Conservation (phyloP, 148 eudicot genomes). For the Nyssa sinensis region DNA sequence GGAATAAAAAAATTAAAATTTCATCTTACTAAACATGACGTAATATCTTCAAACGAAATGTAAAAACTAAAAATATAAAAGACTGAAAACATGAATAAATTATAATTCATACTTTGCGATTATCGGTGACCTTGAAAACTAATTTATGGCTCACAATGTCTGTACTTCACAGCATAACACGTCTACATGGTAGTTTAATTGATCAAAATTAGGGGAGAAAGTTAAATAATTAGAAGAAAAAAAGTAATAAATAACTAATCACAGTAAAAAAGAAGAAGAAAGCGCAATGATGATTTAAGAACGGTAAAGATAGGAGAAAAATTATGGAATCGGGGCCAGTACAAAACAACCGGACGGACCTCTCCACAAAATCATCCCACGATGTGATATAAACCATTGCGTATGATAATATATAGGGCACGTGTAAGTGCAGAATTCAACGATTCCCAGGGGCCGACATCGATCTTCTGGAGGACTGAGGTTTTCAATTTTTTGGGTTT, state of each 20-base stretch:
- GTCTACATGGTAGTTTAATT: constrained; percentile 30
- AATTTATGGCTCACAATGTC: constrained; percentile 75
- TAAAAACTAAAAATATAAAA: no score
- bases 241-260: background rate
- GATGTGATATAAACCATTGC: constrained; percentile 55
- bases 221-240: background rate
- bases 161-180: constrained; percentile 67
- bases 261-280: no score
- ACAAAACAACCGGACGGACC: constrained; percentile 68
- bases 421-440: no score
- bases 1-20: no score
- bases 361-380: constrained; percentile 84
- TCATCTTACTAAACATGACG: no score
- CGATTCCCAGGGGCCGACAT: no score
- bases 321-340: constrained; percentile 69
- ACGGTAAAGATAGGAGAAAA: background rate
- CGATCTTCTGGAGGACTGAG: no score
- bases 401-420: background rate
- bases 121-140: constrained; percentile 80
- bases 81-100: no score
- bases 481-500: no score
- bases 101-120: constrained; percentile 50
- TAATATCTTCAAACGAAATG: no score
- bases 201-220: no score
- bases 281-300: no score